Evolutionary conservation across 306 rosid species (phyloP).

Genomic region (Crotalaria pallida): DNA sequence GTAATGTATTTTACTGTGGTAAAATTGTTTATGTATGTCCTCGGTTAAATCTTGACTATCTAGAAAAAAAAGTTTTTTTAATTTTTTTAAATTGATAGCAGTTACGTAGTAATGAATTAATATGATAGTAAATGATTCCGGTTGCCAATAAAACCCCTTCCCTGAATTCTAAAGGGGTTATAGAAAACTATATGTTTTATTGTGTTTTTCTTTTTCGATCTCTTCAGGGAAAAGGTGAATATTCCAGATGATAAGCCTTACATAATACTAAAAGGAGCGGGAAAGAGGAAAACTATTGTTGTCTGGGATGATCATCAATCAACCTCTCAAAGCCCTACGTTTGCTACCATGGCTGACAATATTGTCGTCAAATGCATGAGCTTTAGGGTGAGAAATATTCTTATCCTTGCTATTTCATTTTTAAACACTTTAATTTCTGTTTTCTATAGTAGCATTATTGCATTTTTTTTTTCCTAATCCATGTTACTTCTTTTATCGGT

Average conservation of each 20-base stretch:
- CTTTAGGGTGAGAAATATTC: slow-evolving; percentile 46
- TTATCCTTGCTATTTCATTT: background rate
- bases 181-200: background rate
- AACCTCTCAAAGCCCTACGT: slow-evolving; percentile 56
- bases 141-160: background rate
- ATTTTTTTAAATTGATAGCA: no score
- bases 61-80: no score
- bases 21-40: no score
- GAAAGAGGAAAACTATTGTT: slow-evolving; percentile 40
- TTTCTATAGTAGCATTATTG: background rate
- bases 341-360: slow-evolving; percentile 43
- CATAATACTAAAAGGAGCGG: slow-evolving; percentile 53
- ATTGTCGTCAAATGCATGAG: slow-evolving; percentile 47
- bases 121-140: background rate
- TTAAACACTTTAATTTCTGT: background rate
- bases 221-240: slow-evolving; percentile 58
- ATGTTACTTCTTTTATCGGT: background rate
- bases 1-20: background rate
- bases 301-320: slow-evolving; percentile 63
- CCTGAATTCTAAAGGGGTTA: background rate
- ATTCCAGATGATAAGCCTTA: slow-evolving; percentile 59
- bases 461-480: background rate
- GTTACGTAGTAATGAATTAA: background rate
- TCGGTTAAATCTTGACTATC: no score
- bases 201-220: background rate